Base-by-base conservation (phyloP, 306 rosid species). In the Vigna unguiculata region DNA sequence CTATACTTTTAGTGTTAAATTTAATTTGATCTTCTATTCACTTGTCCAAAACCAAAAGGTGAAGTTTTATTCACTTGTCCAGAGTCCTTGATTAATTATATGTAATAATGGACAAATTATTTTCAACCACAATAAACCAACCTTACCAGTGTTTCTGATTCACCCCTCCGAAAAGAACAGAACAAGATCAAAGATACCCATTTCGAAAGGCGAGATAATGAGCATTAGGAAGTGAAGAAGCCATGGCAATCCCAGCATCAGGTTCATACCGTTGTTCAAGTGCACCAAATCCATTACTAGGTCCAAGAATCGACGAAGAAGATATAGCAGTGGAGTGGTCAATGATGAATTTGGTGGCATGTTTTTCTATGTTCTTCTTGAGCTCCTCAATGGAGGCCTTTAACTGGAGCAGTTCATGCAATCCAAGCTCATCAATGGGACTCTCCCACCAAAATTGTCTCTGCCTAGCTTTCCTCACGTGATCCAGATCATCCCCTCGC, bases 371-470 rank as follows among this genome's bases (percentile, higher is more conserved):
- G n/a, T 84, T 86, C 47, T 78, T 82, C 74, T 89, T 89, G 17
- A 88, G 71, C 11, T 89, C 90, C 74, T 89, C 95, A 80, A 86
- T 17, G 3, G 91, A 77, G 20, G 28, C 73, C 72, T 68, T 74
- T 25, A 91, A 19, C 54, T 74, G 82, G 9, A 77, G 74, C 14
- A 90, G 67, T 69, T 85, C 88, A 32, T 76, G 52, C 47, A 85
- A 28, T 2, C 86, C 86, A 59, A 86, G 83, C 3, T 90, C 87
- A 40, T 84, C 87, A 55, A 86, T 24, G 6, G 88, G 84, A 4
- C 38, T 62, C 61, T 91, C 91, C 95, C 92, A 87, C 95, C 95
- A 91, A 53, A 78, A 75, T 13, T 84, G 85, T 5, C 61, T 81
- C 46, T 77, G 81, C 51, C 83, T 81, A 1, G 77, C 76, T 49